Conservation (phyloP, 2,329 filamentous ascomycete genomes). For the Rutstroemia sp. region DNA sequence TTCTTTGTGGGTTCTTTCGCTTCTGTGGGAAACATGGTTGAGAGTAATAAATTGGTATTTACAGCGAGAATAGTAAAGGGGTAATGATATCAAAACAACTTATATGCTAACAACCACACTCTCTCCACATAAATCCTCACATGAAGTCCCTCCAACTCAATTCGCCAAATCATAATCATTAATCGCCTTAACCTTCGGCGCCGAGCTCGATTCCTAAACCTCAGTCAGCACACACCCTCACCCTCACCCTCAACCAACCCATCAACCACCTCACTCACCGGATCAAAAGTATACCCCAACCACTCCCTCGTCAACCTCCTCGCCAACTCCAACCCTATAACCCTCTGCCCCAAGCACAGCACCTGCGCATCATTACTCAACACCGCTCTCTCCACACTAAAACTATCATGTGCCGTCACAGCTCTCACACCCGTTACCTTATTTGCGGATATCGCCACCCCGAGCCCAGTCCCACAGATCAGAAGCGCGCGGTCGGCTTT, state of each 20-base stretch:
- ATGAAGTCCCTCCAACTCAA: background rate
- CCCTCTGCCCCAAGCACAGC: conserved; percentile 77
- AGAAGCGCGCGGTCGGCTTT: conserved; percentile 70
- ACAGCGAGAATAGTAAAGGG: no score
- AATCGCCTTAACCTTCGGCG: conserved; percentile 23
- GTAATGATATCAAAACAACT: no score
- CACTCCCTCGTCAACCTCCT: conserved; percentile 72
- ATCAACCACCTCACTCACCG: conserved; percentile 37
- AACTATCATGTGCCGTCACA: conserved; percentile 85
- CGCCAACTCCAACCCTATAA: conserved; percentile 74
- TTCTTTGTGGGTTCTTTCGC: no score
- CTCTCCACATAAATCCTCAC: background rate
- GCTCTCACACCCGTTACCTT: conserved; percentile 78
- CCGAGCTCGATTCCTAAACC: conserved; percentile 16
- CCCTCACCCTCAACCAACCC: background rate
- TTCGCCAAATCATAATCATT: conserved; percentile 22
- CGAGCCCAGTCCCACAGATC: conserved; percentile 81
- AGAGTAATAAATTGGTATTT: no score
- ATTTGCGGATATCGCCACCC: conserved; percentile 84
- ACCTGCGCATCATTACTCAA: conserved; percentile 84
- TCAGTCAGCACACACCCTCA: conserved; percentile 3
- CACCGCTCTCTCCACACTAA: conserved; percentile 72
- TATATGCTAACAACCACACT: no score
- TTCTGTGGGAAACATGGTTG: no score
- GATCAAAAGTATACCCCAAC: conserved; percentile 77